Conservation (phyloP, 306 rosid genomes). For the Prunus davidiana region DNA sequence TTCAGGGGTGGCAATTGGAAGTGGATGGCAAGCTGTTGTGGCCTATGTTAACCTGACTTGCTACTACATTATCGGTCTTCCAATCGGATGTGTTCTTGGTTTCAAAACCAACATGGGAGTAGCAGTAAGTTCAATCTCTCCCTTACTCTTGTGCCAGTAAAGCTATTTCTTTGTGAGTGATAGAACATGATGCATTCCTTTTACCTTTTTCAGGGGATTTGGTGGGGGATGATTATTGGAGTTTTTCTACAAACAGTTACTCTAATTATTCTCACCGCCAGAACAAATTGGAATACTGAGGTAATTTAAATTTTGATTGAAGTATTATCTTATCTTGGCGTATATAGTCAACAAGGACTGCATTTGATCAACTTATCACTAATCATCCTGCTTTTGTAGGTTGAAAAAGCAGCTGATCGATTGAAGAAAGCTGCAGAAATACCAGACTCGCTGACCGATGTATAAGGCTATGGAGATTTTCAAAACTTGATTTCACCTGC, state of each 20-base stretch:
- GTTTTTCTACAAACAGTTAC: slow-evolving; percentile 53
- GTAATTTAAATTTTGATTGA: slow-evolving; percentile 20
- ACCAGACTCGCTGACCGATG: slow-evolving; percentile 15
- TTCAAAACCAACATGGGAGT: slow-evolving; percentile 54
- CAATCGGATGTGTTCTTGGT: slow-evolving; percentile 65
- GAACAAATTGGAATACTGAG: slow-evolving; percentile 67
- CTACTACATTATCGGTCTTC: slow-evolving; percentile 65
- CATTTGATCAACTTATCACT: not conserved
- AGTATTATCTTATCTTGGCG: not conserved
- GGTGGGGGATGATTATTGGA: slow-evolving; percentile 75
- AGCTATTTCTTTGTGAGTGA: not conserved
- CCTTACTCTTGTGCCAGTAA: not conserved
- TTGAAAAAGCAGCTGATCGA: slow-evolving; percentile 51
- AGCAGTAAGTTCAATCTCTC: slow-evolving; percentile 38
- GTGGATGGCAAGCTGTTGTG: slow-evolving; percentile 75
- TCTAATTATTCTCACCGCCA: slow-evolving; percentile 57
- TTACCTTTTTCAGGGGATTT: slow-evolving; percentile 45
- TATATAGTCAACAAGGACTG: not conserved
- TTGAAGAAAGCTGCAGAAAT: slow-evolving; percentile 39
- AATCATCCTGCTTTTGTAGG: slow-evolving; percentile 29
- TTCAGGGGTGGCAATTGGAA: slow-evolving; percentile 73
- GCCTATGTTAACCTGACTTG: slow-evolving; percentile 62
- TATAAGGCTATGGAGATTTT: not conserved
- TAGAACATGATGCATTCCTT: not conserved
- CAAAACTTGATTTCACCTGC: not conserved